Evolutionary conservation across 805 yeast species (phyloP).

Genomic region (Blastobotrys mokoenaii): DNA sequence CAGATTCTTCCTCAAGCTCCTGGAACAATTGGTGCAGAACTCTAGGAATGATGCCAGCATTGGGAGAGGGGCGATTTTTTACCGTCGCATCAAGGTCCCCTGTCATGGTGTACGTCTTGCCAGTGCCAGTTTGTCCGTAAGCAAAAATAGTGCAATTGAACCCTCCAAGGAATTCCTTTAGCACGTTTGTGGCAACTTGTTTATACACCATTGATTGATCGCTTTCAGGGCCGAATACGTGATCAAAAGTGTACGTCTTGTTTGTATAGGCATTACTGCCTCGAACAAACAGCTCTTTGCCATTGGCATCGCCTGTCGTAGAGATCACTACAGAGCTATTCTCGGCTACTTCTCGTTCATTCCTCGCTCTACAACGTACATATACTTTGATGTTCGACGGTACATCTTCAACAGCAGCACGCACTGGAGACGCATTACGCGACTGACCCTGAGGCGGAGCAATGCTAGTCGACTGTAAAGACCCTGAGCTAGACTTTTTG

Average conservation of each 20-base stretch:
- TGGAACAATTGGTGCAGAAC: conserved; percentile 45
- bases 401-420: not conserved
- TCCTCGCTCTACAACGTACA: conserved; percentile 56
- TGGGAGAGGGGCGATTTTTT: conserved; percentile 29
- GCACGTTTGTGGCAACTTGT: conserved; percentile 31
- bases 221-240: conserved; percentile 45
- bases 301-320: conserved; percentile 7
- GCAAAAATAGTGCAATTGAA: conserved; percentile 85
- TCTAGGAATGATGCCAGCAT: conserved; percentile 59
- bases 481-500: too few species aligned
- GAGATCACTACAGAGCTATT: conserved; percentile 50
- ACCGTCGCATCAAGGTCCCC: conserved; percentile 30
- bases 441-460: too few species aligned
- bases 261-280: conserved; percentile 4
- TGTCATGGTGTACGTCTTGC: conserved; percentile 67
- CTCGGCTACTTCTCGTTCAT: conserved; percentile 44
- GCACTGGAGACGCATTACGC: too few species aligned
- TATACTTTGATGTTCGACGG: conserved; percentile 35
- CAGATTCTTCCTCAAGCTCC: conserved; percentile 29
- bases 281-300: conserved; percentile 5
- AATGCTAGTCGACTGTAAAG: too few species aligned
- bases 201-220: conserved; percentile 53
- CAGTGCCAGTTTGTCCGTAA: conserved; percentile 92
- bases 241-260: conserved; percentile 47
- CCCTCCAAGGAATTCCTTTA: conserved; percentile 51